Evolutionary conservation across 2,329 filamentous ascomycete genomes (phyloP), one percentile per base, ranked within the genome.

Genomic region (Ilyonectria destructans): DNA sequence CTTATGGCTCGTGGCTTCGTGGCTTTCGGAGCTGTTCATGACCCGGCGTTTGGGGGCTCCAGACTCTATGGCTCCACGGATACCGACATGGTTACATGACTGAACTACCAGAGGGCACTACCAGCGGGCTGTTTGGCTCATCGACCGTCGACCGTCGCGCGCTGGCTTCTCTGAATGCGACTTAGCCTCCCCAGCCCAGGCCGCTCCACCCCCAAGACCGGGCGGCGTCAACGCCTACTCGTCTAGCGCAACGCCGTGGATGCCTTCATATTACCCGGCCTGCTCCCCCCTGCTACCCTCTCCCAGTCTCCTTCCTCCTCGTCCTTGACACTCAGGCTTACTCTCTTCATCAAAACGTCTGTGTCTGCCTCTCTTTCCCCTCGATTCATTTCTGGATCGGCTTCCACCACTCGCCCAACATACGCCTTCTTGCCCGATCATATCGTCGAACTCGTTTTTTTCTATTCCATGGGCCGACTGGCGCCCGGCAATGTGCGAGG

Each of bases 201-300:
- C 45, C 43, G 65, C 63, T 74, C 75, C 73, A 76, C 74, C 67
- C 66, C 58, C 58, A 72, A 69, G 68, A 72, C 64, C 67, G 68
- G 68, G 67, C 75, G 74, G 75, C 75, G 74, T 76, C 69, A 69
- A 74, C 75, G 70, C 74, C 73, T 71, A 67, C 55, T 74, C 68
- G 58, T 67, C 70, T 73, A 77, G 73, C 74, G 73, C 75, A 75
- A 72, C 68, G 73, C 71, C 71, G 61, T 71, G 71, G 73, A 76
- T 77, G 68, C 72, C 75, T 72, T 77, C 75, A 77, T 77, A 77
- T 72, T 77, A 71, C 71, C 62, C 61, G 52, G 52, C 68, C 69
- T 72, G 63, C 54, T 73, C 71, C 60, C 65, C 73, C 67, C 56
- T 75, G 67, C 67, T 68, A 55, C 57, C 31, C 56, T 29, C 55